Percentiles rank a stretch among this genome's conserved stretches.
phyloP scores from a whole-genome alignment of 306 rosid genomes.

The Morella rubra region DNA sequence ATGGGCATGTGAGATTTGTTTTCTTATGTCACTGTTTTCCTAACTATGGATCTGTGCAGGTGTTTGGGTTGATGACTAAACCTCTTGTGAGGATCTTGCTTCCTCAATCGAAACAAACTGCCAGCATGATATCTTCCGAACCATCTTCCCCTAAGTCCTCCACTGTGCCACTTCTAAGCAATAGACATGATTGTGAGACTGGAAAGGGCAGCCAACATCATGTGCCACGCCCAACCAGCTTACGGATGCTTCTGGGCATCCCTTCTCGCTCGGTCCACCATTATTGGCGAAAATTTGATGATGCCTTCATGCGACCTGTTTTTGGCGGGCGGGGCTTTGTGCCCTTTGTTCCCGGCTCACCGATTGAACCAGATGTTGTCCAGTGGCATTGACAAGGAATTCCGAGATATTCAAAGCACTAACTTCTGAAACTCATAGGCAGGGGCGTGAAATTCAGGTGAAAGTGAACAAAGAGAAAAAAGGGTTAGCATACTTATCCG shows the following conservation, averaged over 20 bases:
- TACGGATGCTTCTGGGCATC: constrained; percentile 57
- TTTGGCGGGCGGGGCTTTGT: constrained; percentile 97
- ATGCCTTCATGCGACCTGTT: constrained; percentile 84
- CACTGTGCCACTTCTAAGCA: constrained; percentile 58
- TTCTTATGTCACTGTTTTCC: not conserved
- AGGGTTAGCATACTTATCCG: constrained; percentile 5
- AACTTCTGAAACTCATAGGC: constrained; percentile 19
- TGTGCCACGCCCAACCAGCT: constrained; percentile 41
- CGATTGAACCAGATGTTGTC: constrained; percentile 47
- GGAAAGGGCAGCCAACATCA: constrained; percentile 28
- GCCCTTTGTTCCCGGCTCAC: constrained; percentile 80
- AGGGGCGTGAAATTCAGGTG: constrained; percentile 3
- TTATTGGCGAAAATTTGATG: constrained; percentile 84
- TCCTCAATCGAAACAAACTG: constrained; percentile 53
- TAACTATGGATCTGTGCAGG: constrained; percentile 54
- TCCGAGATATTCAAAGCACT: constrained; percentile 16
- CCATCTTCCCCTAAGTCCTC: constrained; percentile 67
- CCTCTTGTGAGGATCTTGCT: constrained; percentile 84
- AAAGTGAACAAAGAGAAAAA: not conserved
- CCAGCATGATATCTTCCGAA: constrained; percentile 52
- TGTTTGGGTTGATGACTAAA: constrained; percentile 88
- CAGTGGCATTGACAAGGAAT: constrained; percentile 45
- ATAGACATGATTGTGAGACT: constrained; percentile 43
- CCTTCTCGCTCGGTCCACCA: constrained; percentile 72
- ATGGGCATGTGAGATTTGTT: not conserved